These are phyloP conservation scores for Hibiscus tridactylites DNA, from an alignment of 345 rosid genomes.

Conservation along the genomic window DNA sequence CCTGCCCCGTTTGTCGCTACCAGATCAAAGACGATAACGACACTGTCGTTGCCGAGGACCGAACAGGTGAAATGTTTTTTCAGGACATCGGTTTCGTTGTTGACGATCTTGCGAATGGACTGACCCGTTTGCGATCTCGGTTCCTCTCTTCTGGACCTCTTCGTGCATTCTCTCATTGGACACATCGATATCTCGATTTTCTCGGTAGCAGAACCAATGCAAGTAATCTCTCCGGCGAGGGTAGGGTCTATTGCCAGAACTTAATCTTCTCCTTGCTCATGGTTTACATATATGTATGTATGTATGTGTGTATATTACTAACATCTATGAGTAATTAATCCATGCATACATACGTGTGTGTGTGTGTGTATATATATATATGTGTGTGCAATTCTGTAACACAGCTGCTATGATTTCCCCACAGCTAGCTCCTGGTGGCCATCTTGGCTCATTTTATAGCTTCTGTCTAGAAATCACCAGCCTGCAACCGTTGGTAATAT, in stretches of 20 bases:
- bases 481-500: neutral
- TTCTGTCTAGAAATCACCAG: neutral
- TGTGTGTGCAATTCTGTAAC: neutral
- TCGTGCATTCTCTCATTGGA: constrained; percentile 29
- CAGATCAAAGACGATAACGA: constrained; percentile 14
- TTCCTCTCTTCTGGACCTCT: constrained; percentile 26
- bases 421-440: constrained; percentile 39
- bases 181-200: constrained; percentile 10
- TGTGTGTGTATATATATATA: no score
- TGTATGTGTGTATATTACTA: neutral
- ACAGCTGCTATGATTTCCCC: neutral
- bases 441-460: constrained; percentile 26
- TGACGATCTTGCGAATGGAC: neutral
- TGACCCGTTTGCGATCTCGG: constrained; percentile 23
- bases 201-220: constrained; percentile 9
- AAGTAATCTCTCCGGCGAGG: constrained; percentile 3
- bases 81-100: neutral
- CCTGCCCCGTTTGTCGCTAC: constrained; percentile 69
- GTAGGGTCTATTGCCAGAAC: constrained; percentile 17
- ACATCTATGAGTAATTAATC: neutral
- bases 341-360: no score
- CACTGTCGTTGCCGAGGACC: neutral
- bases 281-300: neutral
- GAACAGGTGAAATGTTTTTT: constrained; percentile 7
- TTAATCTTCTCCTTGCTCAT: neutral